Base-by-base conservation (phyloP, 2,329 filamentous ascomycete species). In the Penicillium olsonii region DNA sequence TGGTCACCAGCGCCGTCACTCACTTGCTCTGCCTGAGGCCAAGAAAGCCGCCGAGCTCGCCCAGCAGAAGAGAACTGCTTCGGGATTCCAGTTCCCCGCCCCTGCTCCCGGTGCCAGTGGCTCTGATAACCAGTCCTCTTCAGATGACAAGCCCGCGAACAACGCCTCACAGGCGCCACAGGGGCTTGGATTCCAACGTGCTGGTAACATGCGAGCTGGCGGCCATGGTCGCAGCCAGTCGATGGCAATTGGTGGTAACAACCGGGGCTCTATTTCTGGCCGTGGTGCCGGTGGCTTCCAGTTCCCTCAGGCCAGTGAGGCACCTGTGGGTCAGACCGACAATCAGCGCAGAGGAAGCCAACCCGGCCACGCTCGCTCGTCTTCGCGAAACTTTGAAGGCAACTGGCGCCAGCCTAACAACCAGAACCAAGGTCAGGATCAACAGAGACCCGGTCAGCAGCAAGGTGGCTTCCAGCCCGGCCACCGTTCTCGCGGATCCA, bases 1-100 rank as follows among this genome's bases (percentile, higher is more conserved):
- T 64, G 92, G 92, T 54, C 94, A 99, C 69, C 88, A 95, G 72
- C 85, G 94, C 68, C 87, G 94, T 73, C 94, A 99, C 75, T 99
- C 94, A 17, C 80, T 99, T 57, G 94, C 92, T 56, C 78, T 99
- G 57, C 90, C 92, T 31, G 94, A 99, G 73, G 94, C 94, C 42
- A 97, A 96, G 76, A 97, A 96, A 77, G 94, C 94, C 40, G 94
- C 94, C 49, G 94, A 99, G 71, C 76, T 96, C 56, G 94, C 94
- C 41, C 94, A 99, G 75, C 92, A 96, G 78, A 96, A 96, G 77
- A 83, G 92, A 71, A 95, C 92, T 47, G 91, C 92, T 54, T 91
- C 89, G 56, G 91, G 86, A 50, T 99, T 97, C 74, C 92, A 96
- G 69, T 99, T 99, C 69, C 92, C 94, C 14, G 84, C 87, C 45